phyloP scores from a whole-genome alignment of 345 rosid species.

The Odontarrhena argentea region DNA sequence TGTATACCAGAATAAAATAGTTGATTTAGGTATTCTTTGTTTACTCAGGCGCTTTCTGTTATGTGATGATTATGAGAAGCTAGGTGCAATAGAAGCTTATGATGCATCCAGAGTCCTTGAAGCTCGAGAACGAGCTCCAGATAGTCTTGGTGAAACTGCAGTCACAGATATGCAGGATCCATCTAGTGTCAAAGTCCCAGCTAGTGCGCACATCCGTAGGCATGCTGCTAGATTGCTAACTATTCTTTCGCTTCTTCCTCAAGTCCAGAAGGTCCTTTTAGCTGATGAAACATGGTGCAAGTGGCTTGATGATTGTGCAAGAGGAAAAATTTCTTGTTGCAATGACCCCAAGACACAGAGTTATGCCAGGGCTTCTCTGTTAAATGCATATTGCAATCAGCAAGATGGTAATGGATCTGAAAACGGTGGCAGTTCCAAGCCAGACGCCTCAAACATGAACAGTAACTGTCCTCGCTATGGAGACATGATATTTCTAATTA shows the following conservation, averaged over 20 bases:
- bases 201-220: conserved; percentile 84
- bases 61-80: conserved; percentile 89
- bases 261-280: conserved; percentile 67
- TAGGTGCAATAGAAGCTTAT: conserved; percentile 88
- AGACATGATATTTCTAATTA: conserved; percentile 77
- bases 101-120: conserved; percentile 80
- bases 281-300: conserved; percentile 73
- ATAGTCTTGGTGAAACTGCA: conserved; percentile 50
- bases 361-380: conserved; percentile 84
- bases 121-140: conserved; percentile 54
- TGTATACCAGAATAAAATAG: conserved; percentile 63
- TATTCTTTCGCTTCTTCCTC: conserved; percentile 78
- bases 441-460: conserved; percentile 44
- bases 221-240: conserved; percentile 91
- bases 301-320: conserved; percentile 97
- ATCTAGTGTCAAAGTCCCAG: conserved; percentile 79
- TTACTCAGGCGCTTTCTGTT: conserved; percentile 82
- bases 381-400: conserved; percentile 69
- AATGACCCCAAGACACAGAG: conserved; percentile 81
- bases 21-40: conserved; percentile 72
- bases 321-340: conserved; percentile 70
- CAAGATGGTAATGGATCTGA: conserved; percentile 41
- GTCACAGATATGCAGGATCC: conserved; percentile 47
- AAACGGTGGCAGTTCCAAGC: conserved; percentile 40
- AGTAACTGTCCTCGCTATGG: conserved; percentile 62